phyloP scores from a whole-genome alignment of 352 stramenopile species.

The Pythium myriotylum region DNA sequence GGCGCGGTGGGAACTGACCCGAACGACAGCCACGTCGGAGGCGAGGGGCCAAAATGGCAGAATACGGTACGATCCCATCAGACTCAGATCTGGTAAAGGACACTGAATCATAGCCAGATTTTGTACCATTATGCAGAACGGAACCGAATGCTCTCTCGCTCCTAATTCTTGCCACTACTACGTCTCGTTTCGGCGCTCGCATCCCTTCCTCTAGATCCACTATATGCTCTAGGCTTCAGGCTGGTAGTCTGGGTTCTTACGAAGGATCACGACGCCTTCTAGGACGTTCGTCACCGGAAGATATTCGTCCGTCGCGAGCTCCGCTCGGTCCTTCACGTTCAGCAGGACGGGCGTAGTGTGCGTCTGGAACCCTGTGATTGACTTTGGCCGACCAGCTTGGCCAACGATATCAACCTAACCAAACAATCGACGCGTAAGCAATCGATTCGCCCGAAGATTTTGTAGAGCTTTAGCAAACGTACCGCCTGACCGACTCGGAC shows the following conservation, averaged over 20 bases:
- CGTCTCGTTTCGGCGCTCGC: not conserved
- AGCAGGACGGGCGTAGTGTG: slow-evolving; percentile 99
- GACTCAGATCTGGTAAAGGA: not conserved
- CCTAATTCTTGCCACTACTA: not conserved
- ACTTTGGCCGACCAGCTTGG: slow-evolving; percentile 98
- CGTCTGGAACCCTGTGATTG: slow-evolving; percentile 99
- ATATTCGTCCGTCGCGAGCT: slow-evolving; percentile 98
- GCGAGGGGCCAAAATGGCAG: slow-evolving; percentile 4
- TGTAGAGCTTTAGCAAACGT: no score
- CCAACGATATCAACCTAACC: slow-evolving; percentile 97
- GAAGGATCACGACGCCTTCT: slow-evolving; percentile 98
- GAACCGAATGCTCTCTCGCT: not conserved
- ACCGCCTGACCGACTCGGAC: slow-evolving; percentile 98
- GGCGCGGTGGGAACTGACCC: slow-evolving; percentile 16
- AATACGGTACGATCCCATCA: slow-evolving; percentile 15
- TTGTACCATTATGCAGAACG: slow-evolving; percentile 8
- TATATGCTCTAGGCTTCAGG: slow-evolving; percentile 61
- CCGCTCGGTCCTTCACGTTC: slow-evolving; percentile 96
- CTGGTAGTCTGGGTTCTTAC: slow-evolving; percentile 95
- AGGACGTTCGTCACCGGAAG: slow-evolving; percentile 95
- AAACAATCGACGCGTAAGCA: no score
- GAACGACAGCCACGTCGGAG: slow-evolving; percentile 29
- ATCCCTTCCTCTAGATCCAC: slow-evolving; percentile 16
- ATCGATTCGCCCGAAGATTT: no score
- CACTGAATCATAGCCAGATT: not conserved